Conservation (phyloP, 1,284 basidiomycete species). For the Pseudozyma sp. region DNA sequence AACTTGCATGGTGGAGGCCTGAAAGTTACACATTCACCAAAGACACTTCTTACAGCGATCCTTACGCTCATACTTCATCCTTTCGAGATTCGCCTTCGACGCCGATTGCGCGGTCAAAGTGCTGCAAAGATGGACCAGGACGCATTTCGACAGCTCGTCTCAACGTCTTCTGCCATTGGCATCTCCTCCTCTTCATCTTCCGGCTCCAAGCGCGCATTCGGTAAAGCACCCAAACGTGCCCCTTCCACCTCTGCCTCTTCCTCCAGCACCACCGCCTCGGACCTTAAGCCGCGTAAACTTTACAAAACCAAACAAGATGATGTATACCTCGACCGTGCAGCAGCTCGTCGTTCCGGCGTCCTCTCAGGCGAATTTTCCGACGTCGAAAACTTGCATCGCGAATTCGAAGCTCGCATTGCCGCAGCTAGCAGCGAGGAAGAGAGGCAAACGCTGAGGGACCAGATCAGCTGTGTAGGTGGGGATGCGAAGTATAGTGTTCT, state of each 20-base stretch:
- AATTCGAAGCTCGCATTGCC: slow-evolving; percentile 76
- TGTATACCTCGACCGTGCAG: slow-evolving; percentile 47
- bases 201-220: slow-evolving; percentile 16
- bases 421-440: slow-evolving; percentile 75
- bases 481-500: slow-evolving; percentile 85
- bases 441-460: slow-evolving; percentile 74
- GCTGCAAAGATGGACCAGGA: slow-evolving; percentile 55
- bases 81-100: background rate
- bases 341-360: slow-evolving; percentile 31
- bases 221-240: slow-evolving; percentile 31
- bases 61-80: background rate
- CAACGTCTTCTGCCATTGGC: slow-evolving; percentile 14
- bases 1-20: too few species aligned
- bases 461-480: slow-evolving; percentile 85
- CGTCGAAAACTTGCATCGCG: slow-evolving; percentile 82
- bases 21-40: too few species aligned
- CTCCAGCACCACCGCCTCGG: slow-evolving; percentile 19
- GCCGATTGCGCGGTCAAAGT: too few species aligned
- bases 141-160: slow-evolving; percentile 57
- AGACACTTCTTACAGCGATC: too few species aligned
- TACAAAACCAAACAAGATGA: background rate
- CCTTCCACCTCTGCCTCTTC: slow-evolving; percentile 1
- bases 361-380: slow-evolving; percentile 67
- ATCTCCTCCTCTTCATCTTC: slow-evolving; percentile 1
- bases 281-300: slow-evolving; percentile 31